Evolutionary conservation across 768 basidiomycete genomes (phyloP), one percentile per base, ranked within the genome.

Genomic region (Leccinum subtestaceum): DNA sequence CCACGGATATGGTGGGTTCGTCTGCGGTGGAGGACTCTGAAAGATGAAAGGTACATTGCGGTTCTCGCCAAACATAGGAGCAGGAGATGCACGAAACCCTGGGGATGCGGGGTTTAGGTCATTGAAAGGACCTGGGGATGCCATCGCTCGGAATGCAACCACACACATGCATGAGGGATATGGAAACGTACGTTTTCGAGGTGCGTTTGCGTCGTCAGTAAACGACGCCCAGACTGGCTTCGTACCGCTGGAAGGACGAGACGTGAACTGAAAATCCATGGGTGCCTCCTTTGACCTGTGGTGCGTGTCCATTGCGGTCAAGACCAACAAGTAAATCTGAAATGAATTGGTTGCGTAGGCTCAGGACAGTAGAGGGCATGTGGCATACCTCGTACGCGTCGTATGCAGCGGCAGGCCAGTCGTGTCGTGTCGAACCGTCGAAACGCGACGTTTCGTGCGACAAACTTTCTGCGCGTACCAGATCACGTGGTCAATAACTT

Each of bases 201-300:
- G 81, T 25, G 84, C 81, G 65, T 72, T 78, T n/a, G 77, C 68
- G 52, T 83, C 80, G 25, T 83, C 80, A 21, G 61, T 56, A 23
- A 67, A 58, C 17, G 68, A 17, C 25, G 80, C 81, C 89, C 88
- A 90, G 2, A 79, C 82, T 2, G 86, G 84, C 67, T 77, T 83
- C 57, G 78, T 74, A 38, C 73, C 70, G 56, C 69, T 77, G 60
- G 70, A 81, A 15, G 83, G 80, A 25, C 90, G 81, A 63, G 85
- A 84, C 9, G 91, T 93, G 77, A 87, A 93, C 70, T 93, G 85
- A 73, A 86, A 94, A 73, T 94, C 91, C 92, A 94, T 94, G 4
- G 92, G 92, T 3, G 87, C 89, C 69, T 93, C 92, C 52, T 78
- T 89, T 12, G 87, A 88, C 65, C 87, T 81, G 56, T 57, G 61